Conservation (phyloP, 23 red algal genomes). For the Gracilaria domingensis region DNA sequence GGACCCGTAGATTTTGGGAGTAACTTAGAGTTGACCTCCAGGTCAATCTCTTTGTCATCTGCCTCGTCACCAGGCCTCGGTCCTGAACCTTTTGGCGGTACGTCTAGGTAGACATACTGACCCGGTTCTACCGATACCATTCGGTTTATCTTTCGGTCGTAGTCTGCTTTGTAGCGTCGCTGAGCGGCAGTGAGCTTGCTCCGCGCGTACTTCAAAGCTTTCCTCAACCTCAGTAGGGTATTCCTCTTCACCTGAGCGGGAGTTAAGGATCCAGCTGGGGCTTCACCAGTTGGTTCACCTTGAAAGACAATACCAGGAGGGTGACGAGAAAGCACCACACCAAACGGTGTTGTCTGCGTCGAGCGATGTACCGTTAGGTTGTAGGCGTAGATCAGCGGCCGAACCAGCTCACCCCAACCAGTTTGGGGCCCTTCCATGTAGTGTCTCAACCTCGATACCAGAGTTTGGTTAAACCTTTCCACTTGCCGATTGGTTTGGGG, state of each 20-base stretch:
- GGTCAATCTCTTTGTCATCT: no score
- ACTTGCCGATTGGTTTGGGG: constrained; percentile 49
- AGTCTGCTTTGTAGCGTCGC: constrained; percentile 15
- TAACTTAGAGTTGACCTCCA: no score
- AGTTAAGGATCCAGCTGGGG: constrained; percentile 4
- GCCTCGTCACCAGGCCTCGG: background rate
- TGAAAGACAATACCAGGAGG: constrained; percentile 20
- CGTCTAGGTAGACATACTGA: background rate
- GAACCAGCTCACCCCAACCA: constrained; percentile 18
- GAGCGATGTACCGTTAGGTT: constrained; percentile 29
- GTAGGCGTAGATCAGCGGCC: constrained; percentile 28
- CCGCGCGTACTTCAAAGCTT: constrained; percentile 1
- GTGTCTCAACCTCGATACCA: background rate
- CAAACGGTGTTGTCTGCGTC: constrained; percentile 25
- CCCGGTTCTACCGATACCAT: background rate
- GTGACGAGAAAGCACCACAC: constrained; percentile 25
- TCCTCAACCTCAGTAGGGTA: background rate
- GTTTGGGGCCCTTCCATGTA: constrained; percentile 33
- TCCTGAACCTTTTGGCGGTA: background rate
- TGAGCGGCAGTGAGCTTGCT: constrained; percentile 14
- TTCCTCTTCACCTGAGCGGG: constrained; percentile 5
- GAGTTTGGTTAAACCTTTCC: constrained; percentile 40
- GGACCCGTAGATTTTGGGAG: no score
- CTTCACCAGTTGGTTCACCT: background rate
- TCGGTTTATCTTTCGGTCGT: constrained; percentile 13